Evolutionary conservation across 306 rosid genomes (phyloP).

Genomic region (Quercus gilva): DNA sequence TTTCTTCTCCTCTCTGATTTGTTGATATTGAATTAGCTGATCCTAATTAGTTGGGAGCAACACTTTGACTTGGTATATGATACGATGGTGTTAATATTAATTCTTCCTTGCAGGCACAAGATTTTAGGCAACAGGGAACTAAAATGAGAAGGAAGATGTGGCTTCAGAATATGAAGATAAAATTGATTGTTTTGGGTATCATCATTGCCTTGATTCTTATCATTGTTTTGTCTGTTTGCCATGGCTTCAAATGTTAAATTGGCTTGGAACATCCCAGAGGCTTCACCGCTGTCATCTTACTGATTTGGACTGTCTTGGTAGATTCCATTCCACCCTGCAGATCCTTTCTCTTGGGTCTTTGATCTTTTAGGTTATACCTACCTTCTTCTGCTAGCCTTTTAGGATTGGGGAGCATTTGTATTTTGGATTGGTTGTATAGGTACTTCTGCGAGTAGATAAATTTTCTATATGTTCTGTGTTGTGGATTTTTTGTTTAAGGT

Average conservation of each 20-base stretch:
- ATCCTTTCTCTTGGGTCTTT: conserved; percentile 5
- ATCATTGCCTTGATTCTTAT: conserved; percentile 51
- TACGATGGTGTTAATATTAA: neutral
- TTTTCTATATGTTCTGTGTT: conserved; percentile 12
- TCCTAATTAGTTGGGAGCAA: neutral
- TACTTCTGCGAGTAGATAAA: conserved; percentile 19
- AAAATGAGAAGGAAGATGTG: conserved; percentile 91
- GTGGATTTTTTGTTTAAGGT: conserved; percentile 6
- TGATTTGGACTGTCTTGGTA: neutral
- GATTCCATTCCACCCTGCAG: neutral
- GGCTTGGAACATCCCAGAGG: neutral
- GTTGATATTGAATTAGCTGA: neutral
- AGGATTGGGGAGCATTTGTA: conserved; percentile 20
- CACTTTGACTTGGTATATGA: neutral
- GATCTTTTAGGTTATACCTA: conserved; percentile 13
- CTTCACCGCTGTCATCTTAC: neutral
- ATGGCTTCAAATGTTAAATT: conserved; percentile 56
- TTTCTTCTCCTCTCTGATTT: neutral
- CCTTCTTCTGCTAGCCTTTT: conserved; percentile 20
- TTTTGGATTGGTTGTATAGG: conserved; percentile 29
- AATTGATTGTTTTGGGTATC: conserved; percentile 69
- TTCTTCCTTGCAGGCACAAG: conserved; percentile 66
- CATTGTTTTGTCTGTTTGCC: conserved; percentile 63
- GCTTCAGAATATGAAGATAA: conserved; percentile 89
- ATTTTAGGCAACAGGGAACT: conserved; percentile 70